Conservation (phyloP, 2,329 filamentous ascomycete genomes). For the Aureobasidium subglaciale region DNA sequence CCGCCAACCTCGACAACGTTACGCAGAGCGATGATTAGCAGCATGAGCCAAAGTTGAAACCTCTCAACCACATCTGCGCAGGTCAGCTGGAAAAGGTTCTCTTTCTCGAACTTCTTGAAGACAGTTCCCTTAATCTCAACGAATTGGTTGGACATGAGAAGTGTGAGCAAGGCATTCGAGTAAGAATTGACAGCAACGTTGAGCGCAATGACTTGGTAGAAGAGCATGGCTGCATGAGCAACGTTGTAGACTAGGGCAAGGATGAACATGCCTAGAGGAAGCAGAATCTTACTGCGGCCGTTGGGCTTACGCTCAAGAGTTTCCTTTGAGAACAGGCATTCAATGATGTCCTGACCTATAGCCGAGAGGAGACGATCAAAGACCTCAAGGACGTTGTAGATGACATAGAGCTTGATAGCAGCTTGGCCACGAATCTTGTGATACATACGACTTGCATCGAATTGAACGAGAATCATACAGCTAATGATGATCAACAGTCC, state of each 20-base stretch:
- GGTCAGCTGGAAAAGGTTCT: constrained; percentile 92
- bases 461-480: constrained; percentile 75
- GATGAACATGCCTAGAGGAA: constrained; percentile 86
- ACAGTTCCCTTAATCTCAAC: constrained; percentile 98
- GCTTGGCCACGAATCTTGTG: constrained; percentile 94
- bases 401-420: constrained; percentile 96
- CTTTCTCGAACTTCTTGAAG: constrained; percentile 98
- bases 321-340: constrained; percentile 90
- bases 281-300: constrained; percentile 81
- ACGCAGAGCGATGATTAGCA: constrained; percentile 89
- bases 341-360: constrained; percentile 89
- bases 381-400: constrained; percentile 94
- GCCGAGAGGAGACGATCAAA: constrained; percentile 85
- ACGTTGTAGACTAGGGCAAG: constrained; percentile 84
- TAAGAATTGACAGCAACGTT: constrained; percentile 99
- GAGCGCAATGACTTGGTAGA: constrained; percentile 95
- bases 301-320: constrained; percentile 80
- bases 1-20: constrained; percentile 95
- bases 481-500: constrained; percentile 82
- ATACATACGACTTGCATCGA: constrained; percentile 97
- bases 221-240: constrained; percentile 76
- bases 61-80: constrained; percentile 95
- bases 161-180: constrained; percentile 85
- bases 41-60: constrained; percentile 96
- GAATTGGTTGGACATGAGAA: constrained; percentile 94